Conservation (phyloP, 192 early-diverging fungal genomes). For the Mortierella alpina region DNA sequence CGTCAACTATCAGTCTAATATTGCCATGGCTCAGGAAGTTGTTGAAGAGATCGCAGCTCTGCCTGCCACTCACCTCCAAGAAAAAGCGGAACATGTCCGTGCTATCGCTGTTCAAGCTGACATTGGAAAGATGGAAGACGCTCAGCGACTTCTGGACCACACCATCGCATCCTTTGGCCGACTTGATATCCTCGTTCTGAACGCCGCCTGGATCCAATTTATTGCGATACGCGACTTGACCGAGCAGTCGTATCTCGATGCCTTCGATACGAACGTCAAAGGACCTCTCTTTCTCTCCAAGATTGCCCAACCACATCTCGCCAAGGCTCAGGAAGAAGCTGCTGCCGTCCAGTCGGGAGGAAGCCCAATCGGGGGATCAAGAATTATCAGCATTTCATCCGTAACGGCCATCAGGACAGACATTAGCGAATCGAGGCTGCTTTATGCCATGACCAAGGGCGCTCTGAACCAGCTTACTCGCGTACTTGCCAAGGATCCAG, state of each 20-base stretch:
- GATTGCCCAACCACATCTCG: constrained; percentile 26
- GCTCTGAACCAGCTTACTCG: too few relatives aligned
- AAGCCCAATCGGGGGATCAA: not conserved
- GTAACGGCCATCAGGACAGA: not conserved
- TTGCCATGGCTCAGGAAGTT: too few relatives aligned
- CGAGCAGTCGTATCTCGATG: constrained; percentile 30
- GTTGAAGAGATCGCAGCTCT: too few relatives aligned
- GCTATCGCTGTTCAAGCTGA: constrained; percentile 56
- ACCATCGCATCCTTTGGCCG: constrained; percentile 43
- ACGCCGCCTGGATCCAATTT: constrained; percentile 28
- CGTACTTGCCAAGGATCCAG: too few relatives aligned
- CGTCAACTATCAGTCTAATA: too few relatives aligned
- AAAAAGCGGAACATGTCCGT: constrained; percentile 13
- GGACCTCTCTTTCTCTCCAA: constrained; percentile 11
- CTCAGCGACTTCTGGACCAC: constrained; percentile 4
- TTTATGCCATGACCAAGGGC: too few relatives aligned
- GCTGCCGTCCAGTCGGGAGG: too few relatives aligned
- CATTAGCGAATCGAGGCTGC: not conserved
- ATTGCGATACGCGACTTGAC: constrained; percentile 14
- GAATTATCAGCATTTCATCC: constrained; percentile 38
- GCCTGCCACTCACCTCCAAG: too few relatives aligned
- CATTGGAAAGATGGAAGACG: constrained; percentile 11
- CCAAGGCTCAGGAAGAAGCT: not conserved
- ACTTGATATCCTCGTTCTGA: constrained; percentile 53
- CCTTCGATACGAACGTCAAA: constrained; percentile 39